phyloP scores from a whole-genome alignment of 441 rosid species.

The Francoa sonchifolia region DNA sequence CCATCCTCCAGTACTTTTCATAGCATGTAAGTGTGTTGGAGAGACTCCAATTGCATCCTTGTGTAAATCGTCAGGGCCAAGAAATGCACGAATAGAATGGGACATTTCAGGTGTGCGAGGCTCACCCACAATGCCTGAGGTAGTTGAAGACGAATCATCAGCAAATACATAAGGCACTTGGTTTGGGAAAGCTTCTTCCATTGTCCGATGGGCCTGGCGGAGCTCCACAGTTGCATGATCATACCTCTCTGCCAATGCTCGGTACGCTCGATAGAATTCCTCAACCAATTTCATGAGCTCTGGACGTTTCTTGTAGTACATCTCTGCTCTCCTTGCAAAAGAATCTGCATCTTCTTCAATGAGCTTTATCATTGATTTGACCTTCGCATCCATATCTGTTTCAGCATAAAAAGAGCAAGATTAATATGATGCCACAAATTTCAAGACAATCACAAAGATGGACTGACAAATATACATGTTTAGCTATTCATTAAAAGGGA shows the following conservation, averaged over 20 bases:
- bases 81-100: conserved; percentile 19
- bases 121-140: conserved; percentile 23
- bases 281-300: conserved; percentile 72
- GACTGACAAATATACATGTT: background rate
- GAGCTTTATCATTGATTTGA: conserved; percentile 69
- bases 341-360: conserved; percentile 80
- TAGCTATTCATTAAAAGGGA: background rate
- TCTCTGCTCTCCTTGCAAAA: conserved; percentile 72
- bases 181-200: conserved; percentile 59
- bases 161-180: conserved; percentile 32
- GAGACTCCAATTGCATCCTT: conserved; percentile 19
- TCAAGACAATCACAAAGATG: background rate
- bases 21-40: conserved; percentile 16
- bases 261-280: conserved; percentile 72
- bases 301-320: conserved; percentile 78
- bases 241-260: conserved; percentile 73
- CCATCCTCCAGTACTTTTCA: conserved; percentile 17
- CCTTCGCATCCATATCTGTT: conserved; percentile 69
- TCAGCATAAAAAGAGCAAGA: conserved; percentile 7
- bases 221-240: conserved; percentile 64
- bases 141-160: conserved; percentile 36
- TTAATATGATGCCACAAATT: conserved; percentile 5
- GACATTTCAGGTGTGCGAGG: conserved; percentile 36
- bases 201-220: conserved; percentile 58
- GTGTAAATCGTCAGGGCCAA: conserved; percentile 27